Percentiles rank a stretch among this genome's conserved stretches.
phyloP scores from a whole-genome alignment of 306 rosid genomes.

The Vicia sativa region DNA sequence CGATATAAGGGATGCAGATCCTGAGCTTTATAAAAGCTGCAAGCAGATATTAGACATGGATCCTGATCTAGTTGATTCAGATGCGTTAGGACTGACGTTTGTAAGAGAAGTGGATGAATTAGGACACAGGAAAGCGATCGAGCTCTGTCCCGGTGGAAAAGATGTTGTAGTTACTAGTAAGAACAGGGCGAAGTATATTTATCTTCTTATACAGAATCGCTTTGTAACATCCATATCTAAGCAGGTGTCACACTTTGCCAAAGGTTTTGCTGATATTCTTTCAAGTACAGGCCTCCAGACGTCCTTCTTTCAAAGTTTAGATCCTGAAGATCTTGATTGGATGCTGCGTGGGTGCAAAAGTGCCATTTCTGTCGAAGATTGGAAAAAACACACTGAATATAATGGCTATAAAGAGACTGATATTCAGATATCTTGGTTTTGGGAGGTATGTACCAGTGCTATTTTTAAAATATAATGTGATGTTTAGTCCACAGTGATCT shows the following conservation, averaged over 20 bases:
- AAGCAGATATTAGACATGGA: conserved; percentile 86
- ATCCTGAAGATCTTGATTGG: conserved; percentile 90
- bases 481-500: conserved; percentile 2
- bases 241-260: conserved; percentile 75
- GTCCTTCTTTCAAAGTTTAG: conserved; percentile 69
- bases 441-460: conserved; percentile 71
- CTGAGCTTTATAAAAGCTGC: conserved; percentile 72
- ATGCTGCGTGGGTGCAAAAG: conserved; percentile 86
- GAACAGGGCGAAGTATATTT: conserved; percentile 71
- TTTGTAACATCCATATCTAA: conserved; percentile 74
- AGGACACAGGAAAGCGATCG: conserved; percentile 65
- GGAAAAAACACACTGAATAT: conserved; percentile 90
- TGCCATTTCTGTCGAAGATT: conserved; percentile 73
- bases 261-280: conserved; percentile 85
- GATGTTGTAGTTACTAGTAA: conserved; percentile 63
- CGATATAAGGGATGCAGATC: conserved; percentile 86
- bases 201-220: conserved; percentile 70
- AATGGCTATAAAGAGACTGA: conserved; percentile 86
- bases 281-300: conserved; percentile 43
- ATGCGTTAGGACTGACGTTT: conserved; percentile 86
- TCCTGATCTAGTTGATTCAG: conserved; percentile 74
- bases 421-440: conserved; percentile 88
- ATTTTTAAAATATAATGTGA: conserved; percentile 14
- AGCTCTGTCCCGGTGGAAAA: conserved; percentile 78
- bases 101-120: conserved; percentile 90